phyloP scores from a whole-genome alignment of 169 alveolate genomes.

The Plasmodium chabaudi region DNA sequence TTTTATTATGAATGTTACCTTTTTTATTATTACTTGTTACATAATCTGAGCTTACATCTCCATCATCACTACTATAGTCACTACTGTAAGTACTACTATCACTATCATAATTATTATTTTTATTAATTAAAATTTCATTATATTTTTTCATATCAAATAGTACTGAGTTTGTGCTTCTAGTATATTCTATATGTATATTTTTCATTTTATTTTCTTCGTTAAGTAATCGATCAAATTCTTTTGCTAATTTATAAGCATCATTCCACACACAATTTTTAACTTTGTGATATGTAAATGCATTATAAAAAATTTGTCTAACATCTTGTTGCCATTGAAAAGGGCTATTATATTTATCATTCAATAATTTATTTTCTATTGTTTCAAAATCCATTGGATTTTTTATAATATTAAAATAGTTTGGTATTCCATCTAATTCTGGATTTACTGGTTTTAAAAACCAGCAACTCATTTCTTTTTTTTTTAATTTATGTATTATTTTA shows the following conservation, averaged over 20 bases:
- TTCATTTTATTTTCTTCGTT: constrained; percentile 63
- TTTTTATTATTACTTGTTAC: constrained; percentile 6
- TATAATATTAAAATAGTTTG: constrained; percentile 86
- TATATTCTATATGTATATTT: constrained; percentile 24
- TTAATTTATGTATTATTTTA: constrained; percentile 80
- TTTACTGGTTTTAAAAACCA: constrained; percentile 94
- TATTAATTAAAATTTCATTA: constrained; percentile 54
- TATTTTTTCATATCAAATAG: constrained; percentile 77
- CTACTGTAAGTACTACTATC: constrained; percentile 9
- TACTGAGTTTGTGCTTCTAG: constrained; percentile 54
- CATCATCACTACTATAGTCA: constrained; percentile 46
- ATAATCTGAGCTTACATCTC: constrained; percentile 21
- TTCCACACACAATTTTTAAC: constrained; percentile 76
- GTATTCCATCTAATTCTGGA: constrained; percentile 92
- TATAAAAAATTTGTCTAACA: constrained; percentile 90
- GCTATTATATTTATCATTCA: constrained; percentile 84
- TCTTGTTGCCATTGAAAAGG: constrained; percentile 94
- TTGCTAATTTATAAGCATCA: constrained; percentile 76
- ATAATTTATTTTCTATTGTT: constrained; percentile 83
- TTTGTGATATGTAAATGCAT: constrained; percentile 85
- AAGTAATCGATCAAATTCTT: constrained; percentile 77
- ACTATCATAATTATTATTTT: constrained; percentile 47
- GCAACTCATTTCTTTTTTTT: constrained; percentile 77
- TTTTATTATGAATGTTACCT: not conserved
- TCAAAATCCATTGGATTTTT: constrained; percentile 87